A percentile compares a stretch with the other conserved stretches of the same genome.
Conservation (phyloP, 768 basidiomycete species). For the Candolleomyces aberdarensis region DNA sequence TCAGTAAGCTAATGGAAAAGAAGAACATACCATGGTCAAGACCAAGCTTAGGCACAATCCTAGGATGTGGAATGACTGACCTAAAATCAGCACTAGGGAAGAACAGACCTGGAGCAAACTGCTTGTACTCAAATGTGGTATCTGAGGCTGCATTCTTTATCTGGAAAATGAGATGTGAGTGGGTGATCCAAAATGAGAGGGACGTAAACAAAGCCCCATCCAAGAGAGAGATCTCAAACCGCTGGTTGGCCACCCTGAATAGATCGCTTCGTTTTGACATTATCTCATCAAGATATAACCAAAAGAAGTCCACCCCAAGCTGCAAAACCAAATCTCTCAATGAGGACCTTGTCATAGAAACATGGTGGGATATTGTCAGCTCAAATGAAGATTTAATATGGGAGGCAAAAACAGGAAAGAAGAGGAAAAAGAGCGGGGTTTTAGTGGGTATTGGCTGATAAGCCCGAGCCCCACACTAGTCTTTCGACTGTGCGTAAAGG, state of each 20-base stretch:
- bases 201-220: background rate
- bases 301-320: no score
- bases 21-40: background rate
- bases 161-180: slow-evolving; percentile 23
- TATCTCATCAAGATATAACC: no score
- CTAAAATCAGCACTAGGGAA: background rate
- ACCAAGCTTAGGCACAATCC: background rate
- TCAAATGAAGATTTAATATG: no score
- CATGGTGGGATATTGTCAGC: no score
- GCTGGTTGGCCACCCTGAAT: slow-evolving; percentile 18
- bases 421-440: no score
- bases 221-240: slow-evolving; percentile 5
- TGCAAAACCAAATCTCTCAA: no score
- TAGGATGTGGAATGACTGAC: background rate
- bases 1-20: background rate
- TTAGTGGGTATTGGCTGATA: no score
- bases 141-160: slow-evolving; percentile 24
- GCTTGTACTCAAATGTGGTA: slow-evolving; percentile 19
- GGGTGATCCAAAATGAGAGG: slow-evolving; percentile 15
- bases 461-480: no score
- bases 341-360: no score
- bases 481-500: no score
- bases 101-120: background rate
- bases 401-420: no score
- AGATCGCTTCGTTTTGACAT: slow-evolving; percentile 15